These are phyloP conservation scores for Guillardia theta DNA, from an alignment of 78 protist species.

Conservation along the genomic window DNA sequence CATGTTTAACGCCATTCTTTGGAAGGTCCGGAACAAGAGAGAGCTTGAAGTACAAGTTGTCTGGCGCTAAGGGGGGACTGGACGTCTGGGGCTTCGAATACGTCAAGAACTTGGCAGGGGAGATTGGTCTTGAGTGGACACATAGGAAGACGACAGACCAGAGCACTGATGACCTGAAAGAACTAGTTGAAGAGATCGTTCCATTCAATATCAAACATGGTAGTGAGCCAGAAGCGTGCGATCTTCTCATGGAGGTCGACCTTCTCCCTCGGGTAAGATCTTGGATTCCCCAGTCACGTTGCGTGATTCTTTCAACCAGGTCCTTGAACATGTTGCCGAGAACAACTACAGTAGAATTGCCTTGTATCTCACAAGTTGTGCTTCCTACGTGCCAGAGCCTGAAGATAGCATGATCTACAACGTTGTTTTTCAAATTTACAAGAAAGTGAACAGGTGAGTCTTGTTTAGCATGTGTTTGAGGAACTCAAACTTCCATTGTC, in stretches of 20 bases:
- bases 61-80: slow-evolving; percentile 72
- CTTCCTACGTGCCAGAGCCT: slow-evolving; percentile 83
- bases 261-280: not conserved
- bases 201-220: slow-evolving; percentile 88
- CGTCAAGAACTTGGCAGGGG: slow-evolving; percentile 74
- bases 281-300: not conserved
- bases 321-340: slow-evolving; percentile 63
- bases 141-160: slow-evolving; percentile 11
- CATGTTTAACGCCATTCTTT: too few relatives aligned
- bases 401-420: slow-evolving; percentile 66
- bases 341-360: slow-evolving; percentile 76
- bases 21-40: slow-evolving; percentile 10
- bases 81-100: slow-evolving; percentile 97
- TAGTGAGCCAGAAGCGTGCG: slow-evolving; percentile 95
- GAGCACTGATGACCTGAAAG: not conserved
- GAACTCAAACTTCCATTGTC: too few relatives aligned
- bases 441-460: slow-evolving; percentile 31
- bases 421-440: slow-evolving; percentile 56
- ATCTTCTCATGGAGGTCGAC: slow-evolving; percentile 83
- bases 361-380: slow-evolving; percentile 77
- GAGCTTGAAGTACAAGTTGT: slow-evolving; percentile 72
- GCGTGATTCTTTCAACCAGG: not conserved
- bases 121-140: slow-evolving; percentile 75
- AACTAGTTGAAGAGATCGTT: slow-evolving; percentile 76
- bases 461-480: too few relatives aligned